These are phyloP conservation scores for Abortiporus biennis DNA, from an alignment of 1,284 basidiomycete species.

Conservation along the genomic window DNA sequence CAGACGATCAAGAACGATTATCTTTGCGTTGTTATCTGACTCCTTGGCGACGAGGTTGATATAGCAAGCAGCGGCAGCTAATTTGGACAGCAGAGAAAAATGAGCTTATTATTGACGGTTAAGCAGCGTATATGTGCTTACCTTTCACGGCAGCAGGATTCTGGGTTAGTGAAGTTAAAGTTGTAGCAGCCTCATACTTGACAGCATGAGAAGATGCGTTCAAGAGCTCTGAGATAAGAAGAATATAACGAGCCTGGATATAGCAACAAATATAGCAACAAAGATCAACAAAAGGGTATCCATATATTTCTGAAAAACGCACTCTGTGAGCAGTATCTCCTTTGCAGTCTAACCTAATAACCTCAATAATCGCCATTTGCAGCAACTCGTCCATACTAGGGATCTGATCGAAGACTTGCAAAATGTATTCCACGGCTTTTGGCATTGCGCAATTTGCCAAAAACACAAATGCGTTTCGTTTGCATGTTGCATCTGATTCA, in stretches of 20 bases:
- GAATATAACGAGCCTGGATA: constrained; percentile 81
- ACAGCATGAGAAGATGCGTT: constrained; percentile 90
- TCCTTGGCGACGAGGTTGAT: constrained; percentile 92
- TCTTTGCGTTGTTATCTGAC: constrained; percentile 98
- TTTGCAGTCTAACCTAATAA: constrained; percentile 90
- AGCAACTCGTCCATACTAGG: constrained; percentile 85
- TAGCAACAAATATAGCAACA: constrained; percentile 8
- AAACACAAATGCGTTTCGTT: constrained; percentile 96
- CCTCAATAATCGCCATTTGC: constrained; percentile 95
- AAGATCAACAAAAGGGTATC: background rate
- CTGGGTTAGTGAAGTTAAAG: constrained; percentile 91
- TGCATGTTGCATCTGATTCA: constrained; percentile 95
- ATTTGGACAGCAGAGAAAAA: constrained; percentile 3
- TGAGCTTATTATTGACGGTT: background rate
- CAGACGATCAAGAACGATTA: constrained; percentile 94
- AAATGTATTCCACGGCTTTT: constrained; percentile 89
- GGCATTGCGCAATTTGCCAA: constrained; percentile 86
- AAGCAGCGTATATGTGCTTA: constrained; percentile 23
- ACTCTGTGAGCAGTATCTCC: constrained; percentile 77
- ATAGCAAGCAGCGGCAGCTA: constrained; percentile 87
- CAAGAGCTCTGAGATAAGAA: constrained; percentile 93
- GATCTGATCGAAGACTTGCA: constrained; percentile 83
- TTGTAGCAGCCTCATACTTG: constrained; percentile 97
- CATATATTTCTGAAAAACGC: constrained; percentile 20
- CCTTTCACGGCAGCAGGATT: constrained; percentile 96